Evolutionary conservation across 2,329 filamentous ascomycete species (phyloP).

Genomic region (Alternaria postmessia): DNA sequence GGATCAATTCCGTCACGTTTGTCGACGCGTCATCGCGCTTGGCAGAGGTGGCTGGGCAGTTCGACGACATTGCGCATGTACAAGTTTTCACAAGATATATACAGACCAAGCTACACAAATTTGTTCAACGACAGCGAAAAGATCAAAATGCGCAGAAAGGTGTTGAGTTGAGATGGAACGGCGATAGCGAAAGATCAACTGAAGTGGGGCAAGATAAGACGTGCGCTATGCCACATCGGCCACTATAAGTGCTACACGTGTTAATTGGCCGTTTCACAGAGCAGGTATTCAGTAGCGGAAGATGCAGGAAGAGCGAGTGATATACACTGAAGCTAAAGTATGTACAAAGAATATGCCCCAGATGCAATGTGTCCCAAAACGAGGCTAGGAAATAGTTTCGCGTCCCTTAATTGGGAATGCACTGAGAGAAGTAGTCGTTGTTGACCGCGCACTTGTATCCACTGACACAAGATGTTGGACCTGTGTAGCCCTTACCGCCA

Average conservation of each 20-base stretch:
- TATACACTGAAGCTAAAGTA: conserved; percentile 20
- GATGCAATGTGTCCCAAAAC: background rate
- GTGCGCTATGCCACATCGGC: conserved; percentile 17
- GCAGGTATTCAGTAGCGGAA: background rate
- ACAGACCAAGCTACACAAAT: background rate
- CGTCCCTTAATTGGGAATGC: conserved; percentile 4
- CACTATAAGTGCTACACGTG: background rate
- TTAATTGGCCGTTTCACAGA: background rate
- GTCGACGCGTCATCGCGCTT: conserved; percentile 9
- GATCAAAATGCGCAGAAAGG: background rate
- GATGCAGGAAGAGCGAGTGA: background rate
- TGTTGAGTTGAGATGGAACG: background rate
- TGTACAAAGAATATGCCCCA: conserved; percentile 21
- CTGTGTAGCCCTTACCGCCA: conserved; percentile 28
- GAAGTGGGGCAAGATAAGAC: conserved; percentile 12
- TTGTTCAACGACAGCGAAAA: background rate
- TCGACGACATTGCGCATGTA: conserved; percentile 17
- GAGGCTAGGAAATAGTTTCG: background rate
- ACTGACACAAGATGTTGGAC: conserved; percentile 27
- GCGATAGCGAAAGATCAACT: background rate
- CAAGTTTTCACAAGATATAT: background rate
- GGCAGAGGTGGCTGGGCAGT: conserved; percentile 21
- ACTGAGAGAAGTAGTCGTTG: conserved; percentile 21
- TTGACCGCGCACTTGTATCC: conserved; percentile 20
- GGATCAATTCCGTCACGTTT: conserved; percentile 37